Base-by-base conservation (phyloP, 495 filamentous ascomycete genomes). In the Umbilicaria muhlenbergii region DNA sequence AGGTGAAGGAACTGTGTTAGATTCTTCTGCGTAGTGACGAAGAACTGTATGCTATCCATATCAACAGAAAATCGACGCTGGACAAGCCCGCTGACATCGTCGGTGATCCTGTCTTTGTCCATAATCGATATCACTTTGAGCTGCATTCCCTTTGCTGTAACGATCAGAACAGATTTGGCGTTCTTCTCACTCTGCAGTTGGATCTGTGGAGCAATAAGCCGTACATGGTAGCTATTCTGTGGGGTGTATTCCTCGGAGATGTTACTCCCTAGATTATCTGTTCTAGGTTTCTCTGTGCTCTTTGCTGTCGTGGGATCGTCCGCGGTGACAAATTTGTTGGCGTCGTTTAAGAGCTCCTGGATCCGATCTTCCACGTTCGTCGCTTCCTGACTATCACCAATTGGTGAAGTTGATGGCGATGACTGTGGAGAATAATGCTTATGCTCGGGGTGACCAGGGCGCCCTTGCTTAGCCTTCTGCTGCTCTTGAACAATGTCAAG, bases 181-280 rank as follows among this genome's bases (percentile, higher is more conserved):
- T 95, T 95, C 71, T 96, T 96, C 52, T 96, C 89, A 57, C 92
- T 96, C 56, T 96, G 87, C 38, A 98, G 69, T 58, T 98, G 91
- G 41, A 98, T 93, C 56, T 98, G 91, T 34, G 91, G 91, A 10
- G 89, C 92, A 53, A 96, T 94, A 12, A 98, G 73, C 18, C 87
- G 86, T 52, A 96, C 71, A 56, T 94, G 84, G 57, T 94, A 98
- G 52, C 81, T 85, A 57, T 92, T 95, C 51, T 91, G 84, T 3
- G 89, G 76, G n/a, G 80, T 80, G 58, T 88, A 96, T 43, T 94
- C 85, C n/a, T 82, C 70, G 2, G 86, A 75, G 49, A 96, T 82
- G 43, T 86, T 80, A 34, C 83, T 71, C 11, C 70, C 77, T 10
- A 81, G 70, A 43, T 80, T 69, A 17, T 65, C 63, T 36, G 59